Conservation (phyloP, 805 yeast genomes). For the Zygosaccharomyces siamensis region DNA sequence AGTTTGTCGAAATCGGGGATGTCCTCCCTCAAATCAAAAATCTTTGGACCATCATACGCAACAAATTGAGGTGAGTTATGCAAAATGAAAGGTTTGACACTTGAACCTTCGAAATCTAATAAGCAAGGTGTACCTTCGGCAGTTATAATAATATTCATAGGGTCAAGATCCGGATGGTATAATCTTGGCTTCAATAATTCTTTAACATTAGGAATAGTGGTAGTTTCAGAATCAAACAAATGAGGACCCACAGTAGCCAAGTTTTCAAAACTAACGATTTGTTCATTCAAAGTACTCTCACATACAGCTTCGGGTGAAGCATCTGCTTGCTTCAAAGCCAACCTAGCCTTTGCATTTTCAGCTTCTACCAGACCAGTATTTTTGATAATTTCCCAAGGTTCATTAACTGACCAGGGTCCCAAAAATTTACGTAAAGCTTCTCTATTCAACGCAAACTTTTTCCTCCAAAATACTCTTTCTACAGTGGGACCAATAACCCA, state of each 20-base stretch:
- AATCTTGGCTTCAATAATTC: constrained; percentile 70
- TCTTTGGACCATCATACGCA: constrained; percentile 82
- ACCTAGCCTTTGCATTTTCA: constrained; percentile 51
- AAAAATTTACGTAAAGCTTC: constrained; percentile 45
- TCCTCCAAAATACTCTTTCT: constrained; percentile 74
- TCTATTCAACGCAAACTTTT: constrained; percentile 50
- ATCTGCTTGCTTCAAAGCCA: constrained; percentile 52
- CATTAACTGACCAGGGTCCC: constrained; percentile 69
- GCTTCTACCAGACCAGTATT: constrained; percentile 64
- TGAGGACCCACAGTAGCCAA: constrained; percentile 51
- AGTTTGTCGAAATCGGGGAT: constrained; percentile 63
- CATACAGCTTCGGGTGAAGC: constrained; percentile 43
- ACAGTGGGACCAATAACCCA: constrained; percentile 91
- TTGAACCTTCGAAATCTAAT: constrained; percentile 77
- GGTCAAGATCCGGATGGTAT: constrained; percentile 80
- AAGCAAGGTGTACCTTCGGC: constrained; percentile 44
- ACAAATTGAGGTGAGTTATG: constrained; percentile 78
- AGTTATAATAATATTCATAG: constrained; percentile 70
- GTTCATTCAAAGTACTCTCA: constrained; percentile 43
- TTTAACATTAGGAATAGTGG: constrained; percentile 55
- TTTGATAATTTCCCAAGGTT: constrained; percentile 58
- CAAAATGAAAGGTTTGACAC: constrained; percentile 76
- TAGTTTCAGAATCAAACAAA: constrained; percentile 47
- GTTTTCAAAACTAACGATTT: constrained; percentile 58
- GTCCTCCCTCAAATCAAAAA: constrained; percentile 70